Conservation (phyloP, 2,329 filamentous ascomycete genomes). For the Fusarium dimerum region DNA sequence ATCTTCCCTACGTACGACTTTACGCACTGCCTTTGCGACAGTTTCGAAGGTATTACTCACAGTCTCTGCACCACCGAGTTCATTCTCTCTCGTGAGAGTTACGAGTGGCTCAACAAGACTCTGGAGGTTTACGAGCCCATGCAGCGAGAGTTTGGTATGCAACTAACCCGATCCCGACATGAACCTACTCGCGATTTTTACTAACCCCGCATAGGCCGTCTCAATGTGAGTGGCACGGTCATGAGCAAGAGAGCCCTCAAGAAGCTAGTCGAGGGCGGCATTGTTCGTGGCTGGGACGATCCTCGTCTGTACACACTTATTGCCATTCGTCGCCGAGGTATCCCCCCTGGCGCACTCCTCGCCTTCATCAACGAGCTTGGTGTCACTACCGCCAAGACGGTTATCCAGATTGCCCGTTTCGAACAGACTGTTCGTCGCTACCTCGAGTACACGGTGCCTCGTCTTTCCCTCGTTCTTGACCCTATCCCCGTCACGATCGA, state of each 20-base stretch:
- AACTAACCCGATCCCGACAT: too few relatives aligned
- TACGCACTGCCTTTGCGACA: slow-evolving; percentile 87
- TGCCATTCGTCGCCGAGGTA: slow-evolving; percentile 77
- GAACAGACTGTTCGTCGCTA: slow-evolving; percentile 84
- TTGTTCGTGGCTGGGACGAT: slow-evolving; percentile 88
- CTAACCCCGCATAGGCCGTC: slow-evolving; percentile 29
- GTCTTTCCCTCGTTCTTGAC: slow-evolving; percentile 86
- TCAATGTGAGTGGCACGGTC: slow-evolving; percentile 79
- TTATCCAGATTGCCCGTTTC: slow-evolving; percentile 80
- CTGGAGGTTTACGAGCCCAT: slow-evolving; percentile 86
- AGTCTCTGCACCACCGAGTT: slow-evolving; percentile 94
- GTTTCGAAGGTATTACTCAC: slow-evolving; percentile 89
- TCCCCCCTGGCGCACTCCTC: slow-evolving; percentile 85
- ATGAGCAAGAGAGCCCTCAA: slow-evolving; percentile 84
- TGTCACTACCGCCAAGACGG: slow-evolving; percentile 78
- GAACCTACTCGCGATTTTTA: too few relatives aligned
- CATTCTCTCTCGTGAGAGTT: slow-evolving; percentile 78
- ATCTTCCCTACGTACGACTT: slow-evolving; percentile 97
- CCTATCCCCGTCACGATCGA: slow-evolving; percentile 82
- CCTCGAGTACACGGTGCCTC: slow-evolving; percentile 83
- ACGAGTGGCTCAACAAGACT: slow-evolving; percentile 84
- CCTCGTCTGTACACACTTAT: slow-evolving; percentile 87
- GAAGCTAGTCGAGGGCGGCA: slow-evolving; percentile 74
- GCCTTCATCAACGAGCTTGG: slow-evolving; percentile 90
- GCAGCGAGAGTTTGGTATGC: slow-evolving; percentile 76